These are phyloP conservation scores for Scutellaria barbata DNA, from an alignment of 257 asterid species.

Conservation along the genomic window DNA sequence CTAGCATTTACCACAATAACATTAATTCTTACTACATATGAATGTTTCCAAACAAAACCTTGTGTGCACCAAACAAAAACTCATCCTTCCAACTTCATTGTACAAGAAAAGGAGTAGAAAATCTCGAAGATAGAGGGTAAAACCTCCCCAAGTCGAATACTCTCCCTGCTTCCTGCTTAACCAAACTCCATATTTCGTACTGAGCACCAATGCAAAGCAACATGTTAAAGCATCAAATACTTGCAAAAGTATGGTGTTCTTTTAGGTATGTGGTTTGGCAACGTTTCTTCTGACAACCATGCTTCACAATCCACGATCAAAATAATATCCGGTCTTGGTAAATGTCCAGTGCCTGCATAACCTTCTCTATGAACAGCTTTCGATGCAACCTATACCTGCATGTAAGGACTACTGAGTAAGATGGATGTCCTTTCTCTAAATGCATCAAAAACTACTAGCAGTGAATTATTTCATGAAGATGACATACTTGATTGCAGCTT, in stretches of 20 bases:
- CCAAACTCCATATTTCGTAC: background rate
- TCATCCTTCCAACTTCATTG: conserved; percentile 13
- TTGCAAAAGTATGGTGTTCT: conserved; percentile 1
- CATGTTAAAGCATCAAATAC: conserved; percentile 10
- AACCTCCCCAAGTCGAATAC: conserved; percentile 2
- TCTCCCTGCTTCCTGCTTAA: conserved; percentile 19
- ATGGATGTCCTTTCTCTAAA: conserved; percentile 11
- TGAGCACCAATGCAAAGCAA: conserved; percentile 18
- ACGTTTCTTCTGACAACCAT: conserved; percentile 20
- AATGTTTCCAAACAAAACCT: background rate
- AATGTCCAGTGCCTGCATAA: conserved; percentile 74
- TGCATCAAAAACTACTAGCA: conserved; percentile 3
- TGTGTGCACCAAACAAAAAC: background rate
- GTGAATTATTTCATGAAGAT: background rate
- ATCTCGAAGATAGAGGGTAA: background rate
- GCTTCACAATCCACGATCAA: conserved; percentile 39
- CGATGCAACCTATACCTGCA: conserved; percentile 91
- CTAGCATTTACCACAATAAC: background rate
- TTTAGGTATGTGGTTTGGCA: background rate
- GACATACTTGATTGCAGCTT: conserved; percentile 86
- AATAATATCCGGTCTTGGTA: conserved; percentile 79
- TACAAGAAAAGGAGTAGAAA: conserved; percentile 2
- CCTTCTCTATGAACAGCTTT: conserved; percentile 76
- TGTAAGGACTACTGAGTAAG: conserved; percentile 20
- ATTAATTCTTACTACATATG: background rate